Base-by-base conservation (phyloP, 305 asterid genomes). In the Fraxinus velutina region DNA sequence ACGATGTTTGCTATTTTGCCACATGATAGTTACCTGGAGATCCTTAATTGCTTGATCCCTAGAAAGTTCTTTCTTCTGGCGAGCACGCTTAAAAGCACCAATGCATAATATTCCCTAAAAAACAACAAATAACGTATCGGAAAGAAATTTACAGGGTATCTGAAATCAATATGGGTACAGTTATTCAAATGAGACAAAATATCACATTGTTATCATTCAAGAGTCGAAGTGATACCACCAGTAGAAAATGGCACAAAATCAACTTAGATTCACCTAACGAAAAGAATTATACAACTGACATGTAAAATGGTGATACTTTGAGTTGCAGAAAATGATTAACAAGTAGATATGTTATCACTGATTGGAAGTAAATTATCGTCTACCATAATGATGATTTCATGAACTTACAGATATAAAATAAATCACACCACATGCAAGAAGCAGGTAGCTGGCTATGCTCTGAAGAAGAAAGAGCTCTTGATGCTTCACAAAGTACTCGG, bases 11-110 rank as follows among this genome's bases (percentile, higher is more conserved):
- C 21, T 5, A 4, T n/a, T 52, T 52, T 52, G 22, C 62, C 22
- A 82, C 68, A 52, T 4, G 21, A 72, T 50, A 44, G 44, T 84
- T 89, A 95, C 99, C 99, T 90, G 83, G 75, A 96, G 93, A 89
- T 94, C 95, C 87, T 88, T 94, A 39, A 87, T 76, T 30, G 99
- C 96, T 88, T 96, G 97, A 81, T 92, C 97, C 86, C 91, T 85
- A 74, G 99, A 81, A 79, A 90, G 4, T 86, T 89, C 93, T 88
- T 91, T 88, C 82, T 84, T 93, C 90, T 85, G 92, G 68, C 92
- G 99, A 86, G 97, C 88, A 84, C 97, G 98, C 87, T 94, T 96
- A 85, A 94, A 78, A 85, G 85, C 57, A 47, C 99, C 99, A 77
- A 94, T 89, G 91, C 98, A 94, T 34, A 94, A 83, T 36, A 95